Evolutionary conservation across 306 rosid species (phyloP).

Genomic region (Luffa acutangula): DNA sequence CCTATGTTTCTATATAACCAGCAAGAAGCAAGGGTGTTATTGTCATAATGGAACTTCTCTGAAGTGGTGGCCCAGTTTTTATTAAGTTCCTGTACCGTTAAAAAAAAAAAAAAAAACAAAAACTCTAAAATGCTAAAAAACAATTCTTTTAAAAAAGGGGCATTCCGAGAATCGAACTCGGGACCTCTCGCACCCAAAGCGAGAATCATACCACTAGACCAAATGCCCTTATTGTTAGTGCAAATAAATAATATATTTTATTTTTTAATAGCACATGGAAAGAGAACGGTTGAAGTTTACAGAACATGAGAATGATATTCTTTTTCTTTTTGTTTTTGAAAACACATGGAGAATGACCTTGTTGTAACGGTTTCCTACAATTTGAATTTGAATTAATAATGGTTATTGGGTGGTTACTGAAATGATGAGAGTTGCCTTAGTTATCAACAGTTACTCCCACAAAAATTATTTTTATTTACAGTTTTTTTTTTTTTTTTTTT

Average conservation of each 20-base stretch:
- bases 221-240: background rate
- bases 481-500: too few relatives aligned
- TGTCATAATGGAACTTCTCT: background rate
- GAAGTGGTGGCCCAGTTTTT: background rate
- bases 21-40: background rate
- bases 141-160: constrained; percentile 12
- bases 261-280: background rate
- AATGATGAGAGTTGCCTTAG: background rate
- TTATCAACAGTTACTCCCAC: background rate
- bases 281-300: background rate
- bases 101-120: background rate
- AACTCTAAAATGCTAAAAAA: background rate
- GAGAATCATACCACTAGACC: constrained; percentile 30
- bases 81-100: background rate
- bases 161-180: constrained; percentile 53
- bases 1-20: too few relatives aligned
- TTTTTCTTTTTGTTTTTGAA: too few relatives aligned
- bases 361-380: background rate
- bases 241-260: too few relatives aligned
- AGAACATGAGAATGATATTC: background rate
- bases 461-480: background rate
- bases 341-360: background rate
- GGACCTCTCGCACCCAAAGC: constrained; percentile 56
- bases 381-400: background rate
- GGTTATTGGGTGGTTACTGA: background rate